Evolutionary conservation across 768 basidiomycete species (phyloP).

Genomic region (Hydnum rufescens): DNA sequence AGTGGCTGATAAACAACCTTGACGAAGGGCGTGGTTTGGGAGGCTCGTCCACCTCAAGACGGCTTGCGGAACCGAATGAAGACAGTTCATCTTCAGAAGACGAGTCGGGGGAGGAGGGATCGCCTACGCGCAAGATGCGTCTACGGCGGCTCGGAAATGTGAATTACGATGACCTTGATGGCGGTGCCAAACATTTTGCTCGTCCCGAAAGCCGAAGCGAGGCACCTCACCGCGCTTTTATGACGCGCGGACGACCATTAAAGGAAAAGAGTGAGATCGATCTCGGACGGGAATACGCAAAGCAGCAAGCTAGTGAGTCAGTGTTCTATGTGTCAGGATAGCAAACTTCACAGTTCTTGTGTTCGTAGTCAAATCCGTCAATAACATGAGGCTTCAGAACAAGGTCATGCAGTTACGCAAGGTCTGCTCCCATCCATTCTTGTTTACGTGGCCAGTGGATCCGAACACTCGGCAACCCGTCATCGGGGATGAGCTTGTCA

Average conservation of each 20-base stretch:
- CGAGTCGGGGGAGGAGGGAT: conserved; percentile 15
- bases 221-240: conserved; percentile 19
- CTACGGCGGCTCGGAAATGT: conserved; percentile 19
- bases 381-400: conserved; percentile 88
- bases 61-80: conserved; percentile 7
- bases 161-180: conserved; percentile 34
- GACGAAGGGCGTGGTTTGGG: conserved; percentile 3
- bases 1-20: conserved; percentile 28
- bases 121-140: conserved; percentile 13
- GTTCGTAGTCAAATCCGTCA: conserved; percentile 52
- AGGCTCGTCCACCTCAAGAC: not conserved
- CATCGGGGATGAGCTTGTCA: conserved; percentile 61
- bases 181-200: conserved; percentile 48
- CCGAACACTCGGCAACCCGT: conserved; percentile 37
- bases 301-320: conserved; percentile 38
- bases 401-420: conserved; percentile 94
- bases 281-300: conserved; percentile 36
- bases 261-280: conserved; percentile 30
- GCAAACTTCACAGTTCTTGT: not conserved
- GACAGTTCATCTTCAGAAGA: conserved; percentile 14
- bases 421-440: conserved; percentile 82
- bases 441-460: conserved; percentile 71
- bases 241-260: conserved; percentile 18
- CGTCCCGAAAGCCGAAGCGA: conserved; percentile 25
- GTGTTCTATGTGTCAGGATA: not conserved